Conservation (phyloP, 2,329 filamentous ascomycete species). For the Ambrosiella beaveri region DNA sequence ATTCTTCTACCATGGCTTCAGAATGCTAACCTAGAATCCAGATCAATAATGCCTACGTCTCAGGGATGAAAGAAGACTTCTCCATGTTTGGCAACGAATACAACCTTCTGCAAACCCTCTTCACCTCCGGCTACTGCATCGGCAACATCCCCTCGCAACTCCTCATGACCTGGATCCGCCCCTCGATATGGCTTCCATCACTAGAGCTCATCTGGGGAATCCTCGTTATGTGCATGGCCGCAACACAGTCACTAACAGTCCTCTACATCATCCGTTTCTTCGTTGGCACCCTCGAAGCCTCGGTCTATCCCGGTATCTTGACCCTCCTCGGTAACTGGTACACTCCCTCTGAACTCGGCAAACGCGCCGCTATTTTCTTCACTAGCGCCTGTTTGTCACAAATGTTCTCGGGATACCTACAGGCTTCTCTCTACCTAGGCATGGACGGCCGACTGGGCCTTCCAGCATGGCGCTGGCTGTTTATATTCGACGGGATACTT, state of each 20-base stretch:
- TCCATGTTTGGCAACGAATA: slow-evolving; percentile 34
- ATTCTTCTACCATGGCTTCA: background rate
- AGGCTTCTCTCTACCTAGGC: slow-evolving; percentile 24
- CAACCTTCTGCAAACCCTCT: slow-evolving; percentile 34
- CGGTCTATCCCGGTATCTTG: slow-evolving; percentile 23
- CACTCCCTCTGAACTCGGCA: slow-evolving; percentile 25
- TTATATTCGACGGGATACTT: slow-evolving; percentile 27
- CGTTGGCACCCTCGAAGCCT: slow-evolving; percentile 24
- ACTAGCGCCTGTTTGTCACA: slow-evolving; percentile 21
- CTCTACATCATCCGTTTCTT: slow-evolving; percentile 28
- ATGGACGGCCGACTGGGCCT: slow-evolving; percentile 23
- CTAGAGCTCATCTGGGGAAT: slow-evolving; percentile 22
- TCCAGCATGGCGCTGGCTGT: slow-evolving; percentile 29
- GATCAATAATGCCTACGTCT: slow-evolving; percentile 25
- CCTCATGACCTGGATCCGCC: slow-evolving; percentile 23
- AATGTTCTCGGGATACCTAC: slow-evolving; percentile 28
- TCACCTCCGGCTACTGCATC: slow-evolving; percentile 44
- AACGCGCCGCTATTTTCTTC: slow-evolving; percentile 26
- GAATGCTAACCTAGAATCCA: slow-evolving; percentile 3
- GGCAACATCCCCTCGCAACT: slow-evolving; percentile 24
- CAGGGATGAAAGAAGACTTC: slow-evolving; percentile 33
- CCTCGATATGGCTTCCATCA: slow-evolving; percentile 24
- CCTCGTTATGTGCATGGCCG: slow-evolving; percentile 22
- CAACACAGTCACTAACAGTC: slow-evolving; percentile 22
- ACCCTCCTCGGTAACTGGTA: slow-evolving; percentile 28